phyloP scores from a whole-genome alignment of 2,329 filamentous ascomycete species.

The Bipolaris bicolor region DNA sequence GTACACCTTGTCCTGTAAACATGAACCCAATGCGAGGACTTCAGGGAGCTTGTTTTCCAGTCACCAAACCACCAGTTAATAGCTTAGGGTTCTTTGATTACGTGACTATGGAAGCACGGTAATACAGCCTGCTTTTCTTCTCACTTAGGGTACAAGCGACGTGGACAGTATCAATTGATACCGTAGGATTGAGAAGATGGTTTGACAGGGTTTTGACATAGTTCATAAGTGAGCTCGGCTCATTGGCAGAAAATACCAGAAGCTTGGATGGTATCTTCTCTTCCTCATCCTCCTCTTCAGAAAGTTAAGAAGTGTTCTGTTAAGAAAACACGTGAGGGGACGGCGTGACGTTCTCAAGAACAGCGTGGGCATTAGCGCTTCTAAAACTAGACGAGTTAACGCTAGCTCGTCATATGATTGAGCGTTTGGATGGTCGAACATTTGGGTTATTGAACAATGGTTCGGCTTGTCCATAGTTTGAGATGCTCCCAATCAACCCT shows the following conservation, averaged over 20 bases:
- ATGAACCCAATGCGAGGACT: constrained; percentile 16
- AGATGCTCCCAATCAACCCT: constrained; percentile 9
- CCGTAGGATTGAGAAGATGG: constrained; percentile 6
- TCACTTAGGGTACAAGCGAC: constrained; percentile 25
- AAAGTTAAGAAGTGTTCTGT: neutral
- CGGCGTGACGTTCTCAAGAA: neutral
- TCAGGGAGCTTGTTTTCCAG: neutral
- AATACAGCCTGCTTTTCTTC: constrained; percentile 9
- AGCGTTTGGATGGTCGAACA: neutral
- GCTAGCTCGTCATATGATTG: neutral
- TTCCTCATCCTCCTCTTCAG: neutral
- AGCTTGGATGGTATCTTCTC: neutral
- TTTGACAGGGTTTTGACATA: neutral
- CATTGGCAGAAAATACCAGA: constrained; percentile 12
- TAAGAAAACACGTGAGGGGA: too few species aligned
- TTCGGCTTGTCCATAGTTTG: too few species aligned
- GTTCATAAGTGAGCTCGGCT: neutral
- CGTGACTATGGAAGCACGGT: constrained; percentile 14
- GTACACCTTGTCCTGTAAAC: constrained; percentile 13
- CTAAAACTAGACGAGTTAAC: neutral
- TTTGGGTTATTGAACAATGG: constrained; percentile 11
- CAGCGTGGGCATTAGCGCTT: neutral
- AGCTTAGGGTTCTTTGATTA: neutral
- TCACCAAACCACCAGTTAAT: neutral
- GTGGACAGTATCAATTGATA: constrained; percentile 1